A percentile compares a stretch with the other conserved stretches of the same genome.
Conservation (phyloP, 2,329 filamentous ascomycete genomes). For the Verticillium klebahnii region DNA sequence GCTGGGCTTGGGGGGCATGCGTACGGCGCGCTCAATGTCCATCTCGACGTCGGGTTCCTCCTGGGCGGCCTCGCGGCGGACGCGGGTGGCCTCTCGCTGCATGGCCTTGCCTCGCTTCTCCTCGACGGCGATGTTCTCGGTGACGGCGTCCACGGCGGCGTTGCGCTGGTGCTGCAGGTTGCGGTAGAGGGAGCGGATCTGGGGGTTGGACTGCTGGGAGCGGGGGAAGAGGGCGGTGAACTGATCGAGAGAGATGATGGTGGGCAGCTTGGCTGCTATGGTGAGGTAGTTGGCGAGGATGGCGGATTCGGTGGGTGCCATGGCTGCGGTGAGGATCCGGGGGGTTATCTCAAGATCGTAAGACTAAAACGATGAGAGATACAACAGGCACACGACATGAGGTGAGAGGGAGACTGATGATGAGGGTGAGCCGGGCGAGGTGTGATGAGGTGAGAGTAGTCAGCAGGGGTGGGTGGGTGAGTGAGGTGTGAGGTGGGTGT, state of each 20-base stretch:
- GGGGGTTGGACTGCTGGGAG: slow-evolving; percentile 58
- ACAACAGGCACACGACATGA: not conserved
- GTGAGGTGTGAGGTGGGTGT: slow-evolving; percentile 6
- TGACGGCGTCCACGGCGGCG: slow-evolving; percentile 62
- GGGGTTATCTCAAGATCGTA: not conserved
- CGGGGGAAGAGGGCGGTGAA: slow-evolving; percentile 76
- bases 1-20: slow-evolving; percentile 13
- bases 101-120: slow-evolving; percentile 55
- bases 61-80: slow-evolving; percentile 46
- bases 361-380: not conserved
- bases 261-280: slow-evolving; percentile 67
- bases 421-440: not conserved
- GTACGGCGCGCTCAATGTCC: slow-evolving; percentile 55
- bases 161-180: slow-evolving; percentile 74
- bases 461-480: not conserved
- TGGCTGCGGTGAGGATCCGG: slow-evolving; percentile 26
- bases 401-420: not conserved
- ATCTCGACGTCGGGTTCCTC: slow-evolving; percentile 58
- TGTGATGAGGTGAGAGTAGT: not conserved
- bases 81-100: slow-evolving; percentile 51
- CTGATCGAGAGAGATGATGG: slow-evolving; percentile 67
- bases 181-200: slow-evolving; percentile 68
- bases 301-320: slow-evolving; percentile 69
- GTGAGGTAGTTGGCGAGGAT: slow-evolving; percentile 78
- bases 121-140: slow-evolving; percentile 61